Evolutionary conservation across 1,139 yeast species (phyloP).

Genomic region (Geotrichum aggregatum): DNA sequence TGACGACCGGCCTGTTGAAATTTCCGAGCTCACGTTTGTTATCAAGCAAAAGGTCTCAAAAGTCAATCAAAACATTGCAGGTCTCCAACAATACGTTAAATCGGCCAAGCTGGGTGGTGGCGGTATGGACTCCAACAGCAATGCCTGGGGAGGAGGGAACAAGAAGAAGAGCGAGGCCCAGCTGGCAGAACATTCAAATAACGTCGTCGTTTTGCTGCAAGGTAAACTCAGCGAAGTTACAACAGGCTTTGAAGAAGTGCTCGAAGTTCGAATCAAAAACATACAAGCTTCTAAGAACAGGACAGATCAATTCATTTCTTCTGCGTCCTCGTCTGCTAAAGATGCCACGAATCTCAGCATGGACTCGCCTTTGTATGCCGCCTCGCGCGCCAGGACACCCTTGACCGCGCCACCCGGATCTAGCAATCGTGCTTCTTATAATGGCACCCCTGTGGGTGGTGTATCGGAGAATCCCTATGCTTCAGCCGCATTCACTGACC

Average conservation of each 20-base stretch:
- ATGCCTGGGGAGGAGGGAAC: slow-evolving; percentile 32
- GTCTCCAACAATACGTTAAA: slow-evolving; percentile 53
- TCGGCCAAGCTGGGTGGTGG: slow-evolving; percentile 38
- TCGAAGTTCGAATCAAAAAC: slow-evolving; percentile 79
- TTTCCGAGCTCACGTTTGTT: slow-evolving; percentile 85
- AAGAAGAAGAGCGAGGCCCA: slow-evolving; percentile 53
- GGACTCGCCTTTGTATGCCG: slow-evolving; percentile 21
- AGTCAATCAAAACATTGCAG: slow-evolving; percentile 72
- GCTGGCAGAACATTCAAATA: slow-evolving; percentile 68
- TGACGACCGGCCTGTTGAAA: slow-evolving; percentile 91
- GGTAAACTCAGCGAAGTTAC: slow-evolving; percentile 88
- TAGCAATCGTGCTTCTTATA: neutral
- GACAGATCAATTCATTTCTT: slow-evolving; percentile 71
- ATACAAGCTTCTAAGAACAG: slow-evolving; percentile 78
- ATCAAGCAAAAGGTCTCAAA: slow-evolving; percentile 89
- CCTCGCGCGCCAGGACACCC: slow-evolving; percentile 14
- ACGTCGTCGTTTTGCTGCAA: slow-evolving; percentile 79
- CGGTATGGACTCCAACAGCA: slow-evolving; percentile 12
- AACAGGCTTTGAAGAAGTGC: slow-evolving; percentile 82
- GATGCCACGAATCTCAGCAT: slow-evolving; percentile 13
- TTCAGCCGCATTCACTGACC: slow-evolving; percentile 21
- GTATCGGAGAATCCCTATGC: slow-evolving; percentile 38
- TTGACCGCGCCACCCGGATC: neutral
- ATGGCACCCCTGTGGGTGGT: slow-evolving; percentile 2
- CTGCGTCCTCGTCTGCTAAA: slow-evolving; percentile 36